A percentile compares a stretch with the other conserved stretches of the same genome.
Evolutionary conservation across 2,329 filamentous ascomycete genomes (phyloP).

Genomic region (Venturia carpophila): DNA sequence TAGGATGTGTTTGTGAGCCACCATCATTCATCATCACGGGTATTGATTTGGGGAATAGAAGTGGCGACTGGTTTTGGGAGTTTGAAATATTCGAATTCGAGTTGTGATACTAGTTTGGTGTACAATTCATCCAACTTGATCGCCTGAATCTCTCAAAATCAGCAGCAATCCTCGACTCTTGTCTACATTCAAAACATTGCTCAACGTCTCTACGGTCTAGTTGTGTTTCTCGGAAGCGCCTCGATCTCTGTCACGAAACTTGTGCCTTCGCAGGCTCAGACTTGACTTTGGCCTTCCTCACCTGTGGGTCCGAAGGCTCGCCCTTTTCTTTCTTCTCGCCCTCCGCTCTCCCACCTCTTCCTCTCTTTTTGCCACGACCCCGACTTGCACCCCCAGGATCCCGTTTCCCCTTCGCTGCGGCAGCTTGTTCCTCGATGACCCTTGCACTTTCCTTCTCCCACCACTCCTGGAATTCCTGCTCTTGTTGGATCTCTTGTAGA

Average conservation of each 20-base stretch:
- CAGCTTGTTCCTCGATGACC: conserved; percentile 46
- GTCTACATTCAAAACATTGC: background rate
- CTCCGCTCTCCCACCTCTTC: conserved; percentile 12
- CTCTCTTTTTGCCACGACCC: conserved; percentile 15
- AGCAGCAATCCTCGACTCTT: too few species aligned
- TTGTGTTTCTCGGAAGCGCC: background rate
- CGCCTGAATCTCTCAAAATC: too few species aligned
- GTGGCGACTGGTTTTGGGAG: too few species aligned
- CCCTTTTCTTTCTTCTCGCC: conserved; percentile 1
- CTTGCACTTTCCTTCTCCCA: conserved; percentile 80
- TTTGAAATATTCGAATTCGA: too few species aligned
- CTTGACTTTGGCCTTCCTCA: background rate
- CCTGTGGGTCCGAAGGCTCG: background rate
- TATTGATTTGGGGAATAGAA: too few species aligned
- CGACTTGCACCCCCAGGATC: conserved; percentile 12
- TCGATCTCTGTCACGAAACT: background rate
- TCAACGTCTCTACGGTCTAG: background rate
- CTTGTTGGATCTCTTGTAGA: conserved; percentile 88
- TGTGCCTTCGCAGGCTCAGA: background rate
- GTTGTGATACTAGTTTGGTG: too few species aligned
- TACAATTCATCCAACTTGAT: too few species aligned
- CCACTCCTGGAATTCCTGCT: conserved; percentile 96
- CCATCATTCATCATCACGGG: too few species aligned
- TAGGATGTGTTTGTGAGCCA: too few species aligned
- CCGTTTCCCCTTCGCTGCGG: background rate